Base-by-base conservation (phyloP, 2,329 filamentous ascomycete genomes). In the Diatrype stigma region DNA sequence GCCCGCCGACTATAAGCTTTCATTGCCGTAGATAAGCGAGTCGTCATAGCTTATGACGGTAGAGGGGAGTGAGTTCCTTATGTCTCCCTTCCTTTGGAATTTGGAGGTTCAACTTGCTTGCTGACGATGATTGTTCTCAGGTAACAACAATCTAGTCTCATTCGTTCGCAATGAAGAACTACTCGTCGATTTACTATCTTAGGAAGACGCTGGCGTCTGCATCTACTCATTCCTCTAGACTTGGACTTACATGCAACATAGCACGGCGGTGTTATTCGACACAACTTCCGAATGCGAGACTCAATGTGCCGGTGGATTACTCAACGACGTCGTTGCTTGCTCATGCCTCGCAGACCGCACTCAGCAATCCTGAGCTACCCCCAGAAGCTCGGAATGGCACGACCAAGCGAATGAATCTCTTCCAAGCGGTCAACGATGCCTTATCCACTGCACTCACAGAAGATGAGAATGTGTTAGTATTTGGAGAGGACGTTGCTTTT, bases 401-500 rank as follows among this genome's bases (percentile, higher is more conserved):
- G 1, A 93, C 90, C 2, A 90, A 90, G 67, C 87, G 89, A 59
- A 87, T 95, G 79, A 97, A 97, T 71, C 80, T 96, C 35, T 96
- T 94, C 73, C 90, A 96, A 68, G 87, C 94, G 47, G 85, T 99
- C 75, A 97, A 97, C 67, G 85, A 93, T 58, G 92, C 93, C 11
- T 78, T 99, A 21, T 82, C 88, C 21, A 89, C 87, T 52, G 90
- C 93, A 22, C 79, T 99, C 26, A 82, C 87, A 16, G 82, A 86
- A 34, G 92, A 96, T 62, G 90, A 96, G 57, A 85, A 86, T 17
- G 90, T 96, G 21, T 75, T 97, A 51, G 79, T 99, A 10, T 99
- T 99, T 63, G 94, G 94, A 40, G 94, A 99, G 70, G 94, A 99
- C 66, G 91, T 99, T 7, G 90, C 94, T 14, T 99, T 99, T 57